Evolutionary conservation across 495 filamentous ascomycete genomes (phyloP).

Genomic region (Pseudevernia furfuracea): DNA sequence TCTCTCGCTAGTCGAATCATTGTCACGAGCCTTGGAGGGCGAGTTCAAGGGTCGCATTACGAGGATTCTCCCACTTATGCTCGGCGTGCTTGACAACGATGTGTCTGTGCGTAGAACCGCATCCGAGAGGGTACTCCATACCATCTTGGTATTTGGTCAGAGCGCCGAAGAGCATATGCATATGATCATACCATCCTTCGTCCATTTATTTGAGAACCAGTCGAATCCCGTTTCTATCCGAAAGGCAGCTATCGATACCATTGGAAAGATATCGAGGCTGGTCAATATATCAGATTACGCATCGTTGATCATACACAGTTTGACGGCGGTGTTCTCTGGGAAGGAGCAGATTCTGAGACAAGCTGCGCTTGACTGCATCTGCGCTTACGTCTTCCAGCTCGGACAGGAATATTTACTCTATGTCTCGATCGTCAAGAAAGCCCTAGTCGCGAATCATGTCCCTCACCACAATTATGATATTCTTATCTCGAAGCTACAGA

Average conservation of each 20-base stretch:
- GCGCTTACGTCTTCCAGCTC: constrained; percentile 89
- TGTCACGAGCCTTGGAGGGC: constrained; percentile 86
- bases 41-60: constrained; percentile 95
- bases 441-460: constrained; percentile 58
- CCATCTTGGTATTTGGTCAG: constrained; percentile 91
- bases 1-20: constrained; percentile 80
- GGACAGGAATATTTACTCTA: constrained; percentile 93
- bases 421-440: constrained; percentile 80
- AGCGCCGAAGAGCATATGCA: constrained; percentile 99
- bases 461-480: constrained; percentile 83
- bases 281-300: constrained; percentile 98
- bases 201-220: constrained; percentile 79
- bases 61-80: constrained; percentile 79
- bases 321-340: constrained; percentile 68
- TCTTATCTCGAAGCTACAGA: constrained; percentile 82
- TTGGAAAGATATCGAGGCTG: constrained; percentile 88
- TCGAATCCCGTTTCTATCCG: constrained; percentile 69
- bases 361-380: constrained; percentile 90
- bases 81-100: constrained; percentile 85
- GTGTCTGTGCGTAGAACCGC: constrained; percentile 60
- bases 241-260: constrained; percentile 85
- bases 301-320: constrained; percentile 84
- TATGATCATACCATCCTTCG: constrained; percentile 92
- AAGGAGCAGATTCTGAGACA: constrained; percentile 65
- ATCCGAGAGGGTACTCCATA: constrained; percentile 85